Percentiles rank a stretch among this genome's conserved stretches.
These are phyloP conservation scores for Crithidia expoeki DNA, from an alignment of 208 protist species.

Conservation along the genomic window DNA sequence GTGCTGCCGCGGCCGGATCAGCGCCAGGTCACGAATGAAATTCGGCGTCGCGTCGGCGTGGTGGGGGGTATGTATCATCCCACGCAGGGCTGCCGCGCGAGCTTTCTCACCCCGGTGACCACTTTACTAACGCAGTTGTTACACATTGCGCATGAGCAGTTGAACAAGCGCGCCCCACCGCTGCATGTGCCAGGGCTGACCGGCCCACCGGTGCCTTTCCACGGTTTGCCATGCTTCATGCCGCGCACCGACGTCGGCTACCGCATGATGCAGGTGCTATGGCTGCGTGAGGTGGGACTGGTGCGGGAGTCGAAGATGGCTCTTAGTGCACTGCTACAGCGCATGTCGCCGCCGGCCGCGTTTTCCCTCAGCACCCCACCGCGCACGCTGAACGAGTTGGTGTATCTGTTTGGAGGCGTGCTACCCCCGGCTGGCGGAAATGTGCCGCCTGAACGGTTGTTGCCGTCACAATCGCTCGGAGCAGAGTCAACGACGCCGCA, in stretches of 20 bases:
- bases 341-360: slow-evolving; percentile 34
- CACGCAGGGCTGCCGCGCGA: slow-evolving; percentile 43
- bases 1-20: slow-evolving; percentile 47
- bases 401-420: slow-evolving; percentile 45
- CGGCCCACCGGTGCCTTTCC: slow-evolving; percentile 29
- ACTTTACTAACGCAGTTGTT: slow-evolving; percentile 72
- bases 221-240: slow-evolving; percentile 52
- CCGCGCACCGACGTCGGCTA: slow-evolving; percentile 48
- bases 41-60: slow-evolving; percentile 56
- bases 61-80: slow-evolving; percentile 69
- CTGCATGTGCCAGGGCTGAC: slow-evolving; percentile 4
- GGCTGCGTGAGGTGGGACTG: slow-evolving; percentile 71
- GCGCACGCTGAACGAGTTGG: slow-evolving; percentile 48
- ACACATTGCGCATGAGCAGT: slow-evolving; percentile 41
- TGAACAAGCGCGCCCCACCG: slow-evolving; percentile 38
- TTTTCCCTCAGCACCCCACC: slow-evolving; percentile 37
- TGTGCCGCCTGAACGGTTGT: too few relatives aligned
- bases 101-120: slow-evolving; percentile 69
- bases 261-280: slow-evolving; percentile 74
- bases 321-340: slow-evolving; percentile 20
- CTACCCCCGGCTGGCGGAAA: slow-evolving; percentile 8
- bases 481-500: neutral
- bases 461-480: neutral
- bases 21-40: slow-evolving; percentile 48
- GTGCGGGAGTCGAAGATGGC: slow-evolving; percentile 33